Evolutionary conservation across 805 yeast species (phyloP), one percentile per base, ranked within the genome.

Genomic region (Metschnikowia sp.): DNA sequence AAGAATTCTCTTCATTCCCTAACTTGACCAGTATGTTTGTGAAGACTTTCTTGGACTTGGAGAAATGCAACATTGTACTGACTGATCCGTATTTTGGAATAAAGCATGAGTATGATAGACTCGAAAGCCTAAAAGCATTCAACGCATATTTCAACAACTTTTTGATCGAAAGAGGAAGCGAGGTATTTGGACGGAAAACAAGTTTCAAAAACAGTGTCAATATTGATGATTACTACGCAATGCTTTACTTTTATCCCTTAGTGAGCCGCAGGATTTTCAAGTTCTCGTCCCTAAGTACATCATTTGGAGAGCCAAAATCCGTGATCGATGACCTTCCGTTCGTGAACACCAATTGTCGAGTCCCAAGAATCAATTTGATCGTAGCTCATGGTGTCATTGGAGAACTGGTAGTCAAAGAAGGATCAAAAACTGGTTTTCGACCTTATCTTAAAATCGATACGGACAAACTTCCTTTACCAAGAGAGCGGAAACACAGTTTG

Each of bases 171-270:
- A 43, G 41, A 1, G 58, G 62, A 1, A 35, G 34, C 8, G 22
- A 33, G 8, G 60, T 66, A 1, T 65, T 66, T 52, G 67, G 63
- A 9, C 46, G 64, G 31, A 35, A 40, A 31, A 51, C 60, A 4
- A 57, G 42, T 2, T 41, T 58, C 33, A 49, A 56, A 15, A 54
- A 49, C 4, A 45, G 49, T 4, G 32, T 64, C 10, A 30, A 32
- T 10, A 50, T 68, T n/a, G 66, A 66, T 38, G 72, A 66, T 39
- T 60, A 65, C 47, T 53, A 54, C 29, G 57, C 66, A 2, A 47
- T 68, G 52, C 50, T 66, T 10, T 69, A 68, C 50, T 52, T 66
- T 19, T 64, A 60, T 35, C 74, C 74, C 1, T 50, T 63, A 10
- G 66, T 68, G 2, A 60, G 58, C 43, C 42, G 40, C 22, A 29